These are phyloP conservation scores for Geotrichum ghanense DNA, from an alignment of 805 yeast genomes.

Conservation along the genomic window DNA sequence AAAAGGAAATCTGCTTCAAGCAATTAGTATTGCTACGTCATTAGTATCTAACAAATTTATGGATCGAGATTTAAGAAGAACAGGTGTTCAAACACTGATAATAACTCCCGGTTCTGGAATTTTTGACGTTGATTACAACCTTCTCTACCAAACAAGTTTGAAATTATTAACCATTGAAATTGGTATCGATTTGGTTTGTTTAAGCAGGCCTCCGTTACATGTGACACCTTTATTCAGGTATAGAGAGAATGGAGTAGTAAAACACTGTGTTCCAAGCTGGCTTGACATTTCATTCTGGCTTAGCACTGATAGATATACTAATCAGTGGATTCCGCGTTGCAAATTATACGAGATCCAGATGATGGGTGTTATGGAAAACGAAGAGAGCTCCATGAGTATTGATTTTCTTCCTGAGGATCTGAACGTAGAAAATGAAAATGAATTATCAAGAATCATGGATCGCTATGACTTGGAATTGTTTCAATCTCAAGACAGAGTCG, in stretches of 20 bases:
- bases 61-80: slow-evolving; percentile 78
- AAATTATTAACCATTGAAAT: slow-evolving; percentile 68
- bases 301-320: slow-evolving; percentile 34
- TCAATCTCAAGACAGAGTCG: slow-evolving; percentile 3
- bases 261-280: slow-evolving; percentile 87
- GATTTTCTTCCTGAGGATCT: slow-evolving; percentile 37
- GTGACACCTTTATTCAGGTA: slow-evolving; percentile 81
- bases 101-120: slow-evolving; percentile 90
- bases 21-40: slow-evolving; percentile 74
- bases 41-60: slow-evolving; percentile 65
- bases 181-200: slow-evolving; percentile 78
- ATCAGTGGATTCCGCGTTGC: slow-evolving; percentile 83
- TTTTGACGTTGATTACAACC: slow-evolving; percentile 78
- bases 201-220: slow-evolving; percentile 86
- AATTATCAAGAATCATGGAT: slow-evolving; percentile 49
- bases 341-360: slow-evolving; percentile 91
- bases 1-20: slow-evolving; percentile 82
- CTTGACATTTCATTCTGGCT: slow-evolving; percentile 87
- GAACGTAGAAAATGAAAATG: slow-evolving; percentile 12
- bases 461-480: slow-evolving; percentile 55
- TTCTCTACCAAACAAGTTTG: slow-evolving; percentile 62
- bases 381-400: slow-evolving; percentile 56
- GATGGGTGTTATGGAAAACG: slow-evolving; percentile 97
- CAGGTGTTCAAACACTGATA: slow-evolving; percentile 80
- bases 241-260: slow-evolving; percentile 13